Percentiles rank a stretch among this genome's conserved stretches.
Evolutionary conservation across 2,329 filamentous ascomycete genomes (phyloP).

Genomic region (Myotisia sp.): DNA sequence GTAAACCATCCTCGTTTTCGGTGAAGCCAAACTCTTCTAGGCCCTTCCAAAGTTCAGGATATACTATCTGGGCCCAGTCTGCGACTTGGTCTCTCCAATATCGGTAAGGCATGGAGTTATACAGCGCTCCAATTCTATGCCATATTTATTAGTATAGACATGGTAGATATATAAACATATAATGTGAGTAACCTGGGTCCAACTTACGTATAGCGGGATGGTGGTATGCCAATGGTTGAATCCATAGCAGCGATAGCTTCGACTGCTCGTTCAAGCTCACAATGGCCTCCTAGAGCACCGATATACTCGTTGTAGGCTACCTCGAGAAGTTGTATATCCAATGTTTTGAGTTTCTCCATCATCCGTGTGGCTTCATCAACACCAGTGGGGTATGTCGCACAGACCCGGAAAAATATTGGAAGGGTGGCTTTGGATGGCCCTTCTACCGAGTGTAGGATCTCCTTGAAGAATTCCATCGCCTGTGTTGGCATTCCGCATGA

Average conservation of each 20-base stretch:
- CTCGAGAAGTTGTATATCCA: slow-evolving; percentile 66
- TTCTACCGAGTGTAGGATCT: slow-evolving; percentile 70
- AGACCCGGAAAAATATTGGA: slow-evolving; percentile 64
- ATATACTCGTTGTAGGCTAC: slow-evolving; percentile 63
- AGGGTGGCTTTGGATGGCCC: slow-evolving; percentile 73
- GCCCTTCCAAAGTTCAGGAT: slow-evolving; percentile 54
- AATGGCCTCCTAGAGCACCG: slow-evolving; percentile 60
- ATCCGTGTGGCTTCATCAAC: slow-evolving; percentile 38
- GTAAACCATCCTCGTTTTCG: slow-evolving; percentile 9
- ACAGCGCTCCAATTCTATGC: slow-evolving; percentile 55
- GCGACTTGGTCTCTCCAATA: slow-evolving; percentile 56
- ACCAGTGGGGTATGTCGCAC: slow-evolving; percentile 43
- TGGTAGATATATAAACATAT: neutral
- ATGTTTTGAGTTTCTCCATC: slow-evolving; percentile 43
- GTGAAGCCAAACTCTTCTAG: slow-evolving; percentile 35
- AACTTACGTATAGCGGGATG: slow-evolving; percentile 59
- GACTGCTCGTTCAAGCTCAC: slow-evolving; percentile 53
- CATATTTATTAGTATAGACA: neutral
- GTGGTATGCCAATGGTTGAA: slow-evolving; percentile 48
- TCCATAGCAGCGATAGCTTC: slow-evolving; percentile 53
- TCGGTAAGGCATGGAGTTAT: slow-evolving; percentile 56
- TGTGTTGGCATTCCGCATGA: slow-evolving; percentile 50
- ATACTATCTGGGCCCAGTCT: slow-evolving; percentile 55
- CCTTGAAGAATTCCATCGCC: slow-evolving; percentile 66
- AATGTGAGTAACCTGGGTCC: neutral